Evolutionary conservation across 805 yeast species (phyloP), one percentile per base, ranked within the genome.

Genomic region (Priceomyces castillae): DNA sequence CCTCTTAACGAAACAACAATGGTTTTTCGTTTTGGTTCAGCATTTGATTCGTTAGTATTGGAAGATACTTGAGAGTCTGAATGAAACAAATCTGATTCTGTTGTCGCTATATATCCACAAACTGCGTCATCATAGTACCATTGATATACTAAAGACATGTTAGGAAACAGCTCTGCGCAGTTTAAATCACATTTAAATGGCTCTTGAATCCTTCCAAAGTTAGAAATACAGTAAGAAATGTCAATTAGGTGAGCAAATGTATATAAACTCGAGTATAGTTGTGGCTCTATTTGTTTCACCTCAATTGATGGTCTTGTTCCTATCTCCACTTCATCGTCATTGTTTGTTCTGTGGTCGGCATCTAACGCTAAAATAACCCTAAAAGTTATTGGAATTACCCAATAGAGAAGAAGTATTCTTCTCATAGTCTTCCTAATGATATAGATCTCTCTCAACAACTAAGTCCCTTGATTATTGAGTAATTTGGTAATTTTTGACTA

Each of bases 231-330:
- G 47, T 72, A 72, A 4, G 76, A 56, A 10, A 71, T 71, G 46
- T 73, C 77, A 19, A 69, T 61, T 25, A 73, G 56, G 47, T 69
- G 73, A 3, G 76, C 72, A 41, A 64, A 66, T 7, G 67, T 62
- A 54, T 52, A 63, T 40, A 69, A 53, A 38, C 61, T 58, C n/a
- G 50, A 36, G 42, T 62, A 66, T 11, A 62, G 48, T 6, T 49
- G 54, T 2, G 39, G 14, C 36, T 61, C 61, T 2, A 65, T 47
- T 10, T 57, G 59, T 18, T 44, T 25, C 4, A 58, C 56, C 14
- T 35, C 17, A 11, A 37, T 35, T 33, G 46, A 39, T 26, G 28
- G 39, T 7, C 20, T 22, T 19, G 23, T 16, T 17, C 36, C 36
- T 11, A 33, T 33, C 23, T 7, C 36, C 5, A 33, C 36, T 12